phyloP scores from a whole-genome alignment of 1,284 basidiomycete genomes.

The Rhizoctonia solani region DNA sequence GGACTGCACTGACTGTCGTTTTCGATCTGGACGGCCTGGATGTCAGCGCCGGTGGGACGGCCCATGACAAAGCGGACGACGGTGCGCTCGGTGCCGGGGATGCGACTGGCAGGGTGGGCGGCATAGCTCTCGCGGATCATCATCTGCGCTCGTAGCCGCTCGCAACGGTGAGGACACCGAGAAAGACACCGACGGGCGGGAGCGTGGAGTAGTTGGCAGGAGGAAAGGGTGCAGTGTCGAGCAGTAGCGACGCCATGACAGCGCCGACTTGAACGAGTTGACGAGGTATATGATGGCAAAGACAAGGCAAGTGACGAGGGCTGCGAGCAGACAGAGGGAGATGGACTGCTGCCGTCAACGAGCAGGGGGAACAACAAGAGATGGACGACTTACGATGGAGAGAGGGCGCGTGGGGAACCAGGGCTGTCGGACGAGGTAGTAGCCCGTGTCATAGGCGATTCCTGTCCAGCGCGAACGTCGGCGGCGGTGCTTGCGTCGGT shows the following conservation, averaged over 20 bases:
- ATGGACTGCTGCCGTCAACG: no score
- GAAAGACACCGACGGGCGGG: constrained; percentile 83
- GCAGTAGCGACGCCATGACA: constrained; percentile 94
- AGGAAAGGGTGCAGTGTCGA: constrained; percentile 51
- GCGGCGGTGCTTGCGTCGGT: constrained; percentile 16
- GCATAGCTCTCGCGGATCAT: constrained; percentile 90
- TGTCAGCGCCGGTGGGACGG: constrained; percentile 77
- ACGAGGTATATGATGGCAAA: constrained; percentile 86
- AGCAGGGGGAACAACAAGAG: no score
- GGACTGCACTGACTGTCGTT: constrained; percentile 76
- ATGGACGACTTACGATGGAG: constrained; percentile 76
- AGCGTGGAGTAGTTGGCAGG: constrained; percentile 64
- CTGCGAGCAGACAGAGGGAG: constrained; percentile 55
- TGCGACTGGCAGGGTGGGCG: constrained; percentile 74
- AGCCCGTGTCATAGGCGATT: constrained; percentile 51
- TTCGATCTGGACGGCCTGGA: constrained; percentile 79
- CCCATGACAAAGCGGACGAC: constrained; percentile 91
- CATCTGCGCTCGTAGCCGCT: constrained; percentile 84
- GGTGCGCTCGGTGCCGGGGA: constrained; percentile 80
- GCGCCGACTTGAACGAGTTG: constrained; percentile 91
- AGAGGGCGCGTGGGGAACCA: constrained; percentile 78
- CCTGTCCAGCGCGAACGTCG: background rate
- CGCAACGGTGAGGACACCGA: constrained; percentile 92
- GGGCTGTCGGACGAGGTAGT: constrained; percentile 67
- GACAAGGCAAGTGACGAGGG: constrained; percentile 62